phyloP scores from a whole-genome alignment of 805 yeast genomes.

The Spathaspora sp. region DNA sequence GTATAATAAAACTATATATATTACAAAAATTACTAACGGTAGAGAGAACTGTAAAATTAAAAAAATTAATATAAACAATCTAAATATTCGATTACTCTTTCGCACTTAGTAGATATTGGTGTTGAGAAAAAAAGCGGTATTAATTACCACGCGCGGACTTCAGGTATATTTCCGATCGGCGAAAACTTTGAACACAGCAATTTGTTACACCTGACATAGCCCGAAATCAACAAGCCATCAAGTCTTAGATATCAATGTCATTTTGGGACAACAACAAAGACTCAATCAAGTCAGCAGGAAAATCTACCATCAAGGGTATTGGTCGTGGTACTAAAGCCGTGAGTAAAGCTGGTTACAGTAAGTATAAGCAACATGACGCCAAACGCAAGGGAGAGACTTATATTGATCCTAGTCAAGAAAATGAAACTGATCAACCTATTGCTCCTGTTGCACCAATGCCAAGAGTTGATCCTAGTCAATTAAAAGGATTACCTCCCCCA shows the following conservation, averaged over 20 bases:
- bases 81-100: too few relatives aligned
- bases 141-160: too few relatives aligned
- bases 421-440: neutral
- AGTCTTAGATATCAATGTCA: conserved; percentile 13
- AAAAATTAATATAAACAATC: too few relatives aligned
- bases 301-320: conserved; percentile 46
- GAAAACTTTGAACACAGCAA: neutral
- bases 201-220: neutral
- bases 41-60: too few relatives aligned
- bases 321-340: conserved; percentile 49
- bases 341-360: conserved; percentile 47
- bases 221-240: neutral
- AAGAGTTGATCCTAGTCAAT: conserved; percentile 12
- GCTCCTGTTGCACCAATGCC: conserved; percentile 8
- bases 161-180: neutral
- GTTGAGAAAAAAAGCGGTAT: too few relatives aligned
- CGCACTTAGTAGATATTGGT: too few relatives aligned
- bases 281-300: conserved; percentile 46
- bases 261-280: conserved; percentile 47
- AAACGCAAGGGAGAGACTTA: conserved; percentile 17
- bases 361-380: conserved; percentile 43
- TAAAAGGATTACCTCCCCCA: conserved; percentile 17
- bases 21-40: too few relatives aligned
- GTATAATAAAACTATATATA: neutral
- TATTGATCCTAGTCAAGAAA: conserved; percentile 1